A percentile compares a stretch with the other conserved stretches of the same genome.
Conservation (phyloP, 2,329 filamentous ascomycete genomes). For the Bipolaris gigantea region DNA sequence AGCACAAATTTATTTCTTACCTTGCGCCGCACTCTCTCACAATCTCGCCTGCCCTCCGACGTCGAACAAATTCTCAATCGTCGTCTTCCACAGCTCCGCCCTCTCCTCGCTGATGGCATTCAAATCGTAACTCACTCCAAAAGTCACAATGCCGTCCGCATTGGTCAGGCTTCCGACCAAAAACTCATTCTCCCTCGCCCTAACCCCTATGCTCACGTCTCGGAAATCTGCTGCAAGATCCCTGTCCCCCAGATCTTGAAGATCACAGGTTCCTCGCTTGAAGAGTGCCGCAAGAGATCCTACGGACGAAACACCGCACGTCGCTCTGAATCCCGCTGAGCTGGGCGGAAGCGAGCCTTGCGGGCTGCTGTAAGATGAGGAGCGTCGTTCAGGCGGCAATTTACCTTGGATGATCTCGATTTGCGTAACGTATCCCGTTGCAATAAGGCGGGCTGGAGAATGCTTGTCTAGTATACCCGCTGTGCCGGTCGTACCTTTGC, state of each 20-base stretch:
- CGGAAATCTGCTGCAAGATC: conserved; percentile 49
- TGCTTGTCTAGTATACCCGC: conserved; percentile 37
- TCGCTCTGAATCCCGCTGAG: conserved; percentile 41
- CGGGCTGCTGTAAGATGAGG: conserved; percentile 29
- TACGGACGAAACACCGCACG: conserved; percentile 51
- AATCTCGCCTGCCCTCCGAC: conserved; percentile 17
- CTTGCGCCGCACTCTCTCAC: conserved; percentile 2
- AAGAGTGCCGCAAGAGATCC: conserved; percentile 45
- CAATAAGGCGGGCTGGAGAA: conserved; percentile 46
- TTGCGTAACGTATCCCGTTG: conserved; percentile 48
- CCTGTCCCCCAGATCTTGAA: conserved; percentile 27
- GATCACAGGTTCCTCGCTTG: conserved; percentile 27
- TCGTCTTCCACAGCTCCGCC: conserved; percentile 37
- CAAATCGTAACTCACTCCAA: conserved; percentile 48
- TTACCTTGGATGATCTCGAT: conserved; percentile 45
- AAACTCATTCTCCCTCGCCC: conserved; percentile 52
- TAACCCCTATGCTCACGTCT: conserved; percentile 43
- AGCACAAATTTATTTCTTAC: too few relatives aligned
- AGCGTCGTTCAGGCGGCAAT: conserved; percentile 35
- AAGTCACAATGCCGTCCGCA: conserved; percentile 40
- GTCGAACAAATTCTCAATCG: conserved; percentile 39
- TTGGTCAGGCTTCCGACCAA: conserved; percentile 48
- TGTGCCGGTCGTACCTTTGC: conserved; percentile 16
- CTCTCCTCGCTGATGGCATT: conserved; percentile 40
- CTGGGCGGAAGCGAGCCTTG: conserved; percentile 45